phyloP scores from a whole-genome alignment of 2,329 filamentous ascomycete species.

The Scytalidium lignicola region DNA sequence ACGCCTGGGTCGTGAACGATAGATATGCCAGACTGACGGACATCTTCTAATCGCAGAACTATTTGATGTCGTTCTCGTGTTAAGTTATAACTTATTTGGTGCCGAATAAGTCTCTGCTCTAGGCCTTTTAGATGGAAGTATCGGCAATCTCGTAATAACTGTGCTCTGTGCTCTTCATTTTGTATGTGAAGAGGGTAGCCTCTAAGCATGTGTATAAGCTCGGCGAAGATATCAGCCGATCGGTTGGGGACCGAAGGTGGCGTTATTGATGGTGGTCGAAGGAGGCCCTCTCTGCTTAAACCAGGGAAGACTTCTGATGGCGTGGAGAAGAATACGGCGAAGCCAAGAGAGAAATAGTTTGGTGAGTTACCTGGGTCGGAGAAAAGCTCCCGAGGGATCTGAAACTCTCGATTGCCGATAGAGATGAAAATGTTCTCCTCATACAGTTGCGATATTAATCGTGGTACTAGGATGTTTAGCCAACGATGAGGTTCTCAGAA shows the following conservation, averaged over 20 bases:
- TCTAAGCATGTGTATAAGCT: conserved; percentile 74
- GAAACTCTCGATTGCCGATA: conserved; percentile 81
- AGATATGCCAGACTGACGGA: conserved; percentile 80
- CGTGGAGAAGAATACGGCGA: conserved; percentile 78
- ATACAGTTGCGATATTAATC: conserved; percentile 84
- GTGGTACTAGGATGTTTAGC: conserved; percentile 57
- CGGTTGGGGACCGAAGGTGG: conserved; percentile 78
- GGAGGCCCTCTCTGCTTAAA: conserved; percentile 68
- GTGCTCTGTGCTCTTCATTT: conserved; percentile 68
- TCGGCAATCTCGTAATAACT: conserved; percentile 77
- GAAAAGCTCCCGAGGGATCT: conserved; percentile 85
- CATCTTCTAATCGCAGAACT: conserved; percentile 71
- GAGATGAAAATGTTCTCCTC: conserved; percentile 89
- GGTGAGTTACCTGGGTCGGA: conserved; percentile 81
- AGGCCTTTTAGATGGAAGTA: conserved; percentile 92
- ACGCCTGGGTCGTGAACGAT: conserved; percentile 47
- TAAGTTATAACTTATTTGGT: conserved; percentile 71
- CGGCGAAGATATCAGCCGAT: conserved; percentile 77
- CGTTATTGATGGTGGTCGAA: conserved; percentile 80
- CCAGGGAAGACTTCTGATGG: conserved; percentile 81
- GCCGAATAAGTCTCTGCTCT: conserved; percentile 80
- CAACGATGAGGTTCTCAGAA: neutral
- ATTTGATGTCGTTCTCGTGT: conserved; percentile 68
- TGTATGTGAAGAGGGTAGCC: conserved; percentile 79
- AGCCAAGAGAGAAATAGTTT: conserved; percentile 92